phyloP scores from a whole-genome alignment of 768 basidiomycete species.

The Chalciporus piperatus region DNA sequence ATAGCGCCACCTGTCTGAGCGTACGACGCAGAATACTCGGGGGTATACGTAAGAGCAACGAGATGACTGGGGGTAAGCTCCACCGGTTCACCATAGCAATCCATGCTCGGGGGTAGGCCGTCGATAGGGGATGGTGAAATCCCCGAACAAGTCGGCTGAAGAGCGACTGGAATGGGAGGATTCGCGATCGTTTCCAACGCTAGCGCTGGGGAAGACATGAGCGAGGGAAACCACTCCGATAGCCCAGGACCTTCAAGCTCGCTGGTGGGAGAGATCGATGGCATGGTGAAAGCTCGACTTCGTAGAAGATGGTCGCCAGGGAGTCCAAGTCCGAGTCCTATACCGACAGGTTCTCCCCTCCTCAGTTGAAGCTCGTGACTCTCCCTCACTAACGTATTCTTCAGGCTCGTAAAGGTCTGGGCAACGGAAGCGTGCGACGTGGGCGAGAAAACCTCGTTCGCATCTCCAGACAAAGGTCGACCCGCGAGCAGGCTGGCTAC shows the following conservation, averaged over 20 bases:
- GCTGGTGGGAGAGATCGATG: background rate
- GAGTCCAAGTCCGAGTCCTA: conserved; percentile 25
- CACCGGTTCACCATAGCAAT: background rate
- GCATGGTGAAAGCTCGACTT: conserved; percentile 20
- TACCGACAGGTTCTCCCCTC: conserved; percentile 16
- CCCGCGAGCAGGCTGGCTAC: conserved; percentile 25
- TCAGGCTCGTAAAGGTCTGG: background rate
- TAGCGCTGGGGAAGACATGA: background rate
- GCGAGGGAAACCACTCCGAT: conserved; percentile 4
- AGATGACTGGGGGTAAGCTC: background rate
- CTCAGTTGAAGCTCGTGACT: conserved; percentile 17
- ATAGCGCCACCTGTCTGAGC: background rate
- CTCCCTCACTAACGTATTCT: background rate
- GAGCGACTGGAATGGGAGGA: background rate
- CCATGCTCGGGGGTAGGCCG: conserved; percentile 5
- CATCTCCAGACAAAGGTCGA: background rate
- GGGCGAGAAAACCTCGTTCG: background rate
- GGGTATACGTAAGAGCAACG: background rate
- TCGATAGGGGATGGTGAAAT: conserved; percentile 22
- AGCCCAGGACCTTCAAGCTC: background rate
- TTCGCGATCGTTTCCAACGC: background rate
- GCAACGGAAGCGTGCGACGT: background rate
- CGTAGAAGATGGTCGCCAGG: conserved; percentile 22
- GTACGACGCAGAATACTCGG: background rate
- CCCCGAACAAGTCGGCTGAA: conserved; percentile 17